A percentile compares a stretch with the other conserved stretches of the same genome.
Evolutionary conservation across 495 filamentous ascomycete genomes (phyloP).

Genomic region (Usnea hakonensis): DNA sequence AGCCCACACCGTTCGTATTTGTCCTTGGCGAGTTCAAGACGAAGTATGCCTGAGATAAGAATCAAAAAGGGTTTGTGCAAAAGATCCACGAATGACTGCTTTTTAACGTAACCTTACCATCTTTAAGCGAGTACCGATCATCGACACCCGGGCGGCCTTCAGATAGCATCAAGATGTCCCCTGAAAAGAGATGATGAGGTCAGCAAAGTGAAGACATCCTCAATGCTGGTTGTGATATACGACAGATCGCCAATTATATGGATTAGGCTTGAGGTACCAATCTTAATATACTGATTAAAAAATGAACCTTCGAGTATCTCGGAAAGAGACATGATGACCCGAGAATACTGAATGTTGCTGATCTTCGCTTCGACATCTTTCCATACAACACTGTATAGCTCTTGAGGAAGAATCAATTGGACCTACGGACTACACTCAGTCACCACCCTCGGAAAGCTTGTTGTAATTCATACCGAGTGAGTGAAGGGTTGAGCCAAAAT

Average conservation of each 20-base stretch:
- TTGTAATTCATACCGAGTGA: conserved; percentile 53
- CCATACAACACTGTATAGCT: conserved; percentile 51
- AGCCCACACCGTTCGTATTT: conserved; percentile 80
- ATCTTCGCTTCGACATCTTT: conserved; percentile 42
- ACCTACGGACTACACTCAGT: conserved; percentile 42
- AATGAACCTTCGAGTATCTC: conserved; percentile 70
- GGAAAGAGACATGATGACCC: conserved; percentile 66
- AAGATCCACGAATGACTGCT: neutral
- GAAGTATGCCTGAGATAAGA: conserved; percentile 51
- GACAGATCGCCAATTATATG: neutral
- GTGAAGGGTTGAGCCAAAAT: conserved; percentile 61
- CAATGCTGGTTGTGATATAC: neutral
- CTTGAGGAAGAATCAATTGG: conserved; percentile 67
- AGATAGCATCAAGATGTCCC: conserved; percentile 85
- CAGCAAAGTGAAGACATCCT: neutral
- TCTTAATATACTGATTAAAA: conserved; percentile 79
- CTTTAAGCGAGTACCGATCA: conserved; percentile 64
- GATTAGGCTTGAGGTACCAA: conserved; percentile 44
- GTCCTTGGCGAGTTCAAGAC: conserved; percentile 72
- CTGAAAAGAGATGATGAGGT: conserved; percentile 35
- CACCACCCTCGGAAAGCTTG: conserved; percentile 6
- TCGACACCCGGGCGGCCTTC: conserved; percentile 75
- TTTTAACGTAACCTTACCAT: conserved; percentile 43
- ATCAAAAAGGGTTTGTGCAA: neutral
- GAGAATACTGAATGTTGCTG: conserved; percentile 47